Evolutionary conservation across 2,329 filamentous ascomycete genomes (phyloP), one percentile per base, ranked within the genome.

Genomic region (Boeremia exigua): DNA sequence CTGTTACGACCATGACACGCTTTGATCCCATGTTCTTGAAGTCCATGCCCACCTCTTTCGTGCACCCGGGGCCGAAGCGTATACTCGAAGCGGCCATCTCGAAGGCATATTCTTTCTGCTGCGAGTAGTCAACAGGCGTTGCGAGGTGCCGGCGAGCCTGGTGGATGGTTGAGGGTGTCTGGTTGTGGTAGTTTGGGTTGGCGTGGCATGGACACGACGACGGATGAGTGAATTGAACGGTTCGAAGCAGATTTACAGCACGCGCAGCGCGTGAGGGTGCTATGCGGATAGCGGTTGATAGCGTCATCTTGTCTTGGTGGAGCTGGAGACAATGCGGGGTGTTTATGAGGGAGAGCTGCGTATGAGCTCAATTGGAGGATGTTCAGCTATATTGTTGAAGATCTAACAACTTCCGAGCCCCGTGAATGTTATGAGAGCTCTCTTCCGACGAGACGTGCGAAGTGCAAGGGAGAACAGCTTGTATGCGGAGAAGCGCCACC

Each of bases 71-170:
- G 0, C 95, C 95, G 68, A 98, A 99, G 11, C 95, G 87, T 70
- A 99, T 97, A 27, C 89, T 91, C 1, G 91, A 96, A 1, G 95
- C 92, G 0, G 95, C 95, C 94, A 99, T 96, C 76, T 99, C 95
- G 73, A 99, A 99, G 12, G 95, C 95, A 79, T 99, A 99, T 75
- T 99, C 95, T 75, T 96, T 96, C 70, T 92, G 85, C 61, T 87
- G 84, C 2, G 85, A 83, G 8, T 83, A 78, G 68, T 92, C 88
- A 27, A 89, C 79, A 0, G 93, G 91, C 0, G 91, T 94, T n/a
- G 91, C 92, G 56, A 93, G 78, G 57, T 84, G 80, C 36, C 85
- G 78, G 36, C 82, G 82, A 34, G 82, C 83, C 77, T 84, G 83
- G 11, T 72, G 67, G 37, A 82, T 72, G 6, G 81, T 75, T 2